These are phyloP conservation scores for Hypoxylon sp. DNA, from an alignment of 2,329 filamentous ascomycete species.

Conservation along the genomic window DNA sequence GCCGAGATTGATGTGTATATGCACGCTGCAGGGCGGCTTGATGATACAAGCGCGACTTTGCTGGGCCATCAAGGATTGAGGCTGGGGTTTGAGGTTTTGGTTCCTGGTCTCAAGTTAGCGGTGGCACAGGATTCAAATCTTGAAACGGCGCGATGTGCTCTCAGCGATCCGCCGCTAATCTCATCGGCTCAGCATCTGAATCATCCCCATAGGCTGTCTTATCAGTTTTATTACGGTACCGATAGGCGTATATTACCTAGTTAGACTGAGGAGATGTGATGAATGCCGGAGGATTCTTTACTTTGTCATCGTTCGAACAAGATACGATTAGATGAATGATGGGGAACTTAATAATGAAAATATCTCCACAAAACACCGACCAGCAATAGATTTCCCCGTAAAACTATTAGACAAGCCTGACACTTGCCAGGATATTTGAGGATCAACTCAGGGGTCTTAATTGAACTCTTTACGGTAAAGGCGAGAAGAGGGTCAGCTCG, in stretches of 20 bases:
- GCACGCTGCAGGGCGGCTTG: conserved; percentile 33
- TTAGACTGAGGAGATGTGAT: conserved; percentile 3
- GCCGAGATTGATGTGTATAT: conserved; percentile 34
- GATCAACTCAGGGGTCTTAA: conserved; percentile 39
- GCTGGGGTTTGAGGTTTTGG: conserved; percentile 25
- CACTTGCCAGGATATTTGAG: conserved; percentile 19
- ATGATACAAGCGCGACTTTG: conserved; percentile 33
- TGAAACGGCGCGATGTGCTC: conserved; percentile 45
- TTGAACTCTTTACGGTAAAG: conserved; percentile 18
- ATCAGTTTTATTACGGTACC: conserved; percentile 25
- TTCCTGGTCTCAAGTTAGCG: conserved; percentile 31
- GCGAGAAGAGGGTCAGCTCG: conserved; percentile 5
- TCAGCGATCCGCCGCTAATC: conserved; percentile 45
- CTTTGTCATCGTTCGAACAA: conserved; percentile 8
- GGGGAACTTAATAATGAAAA: conserved; percentile 14
- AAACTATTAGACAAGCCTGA: conserved; percentile 16
- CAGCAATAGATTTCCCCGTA: conserved; percentile 10
- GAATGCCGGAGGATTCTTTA: conserved; percentile 17
- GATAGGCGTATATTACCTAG: conserved; percentile 3
- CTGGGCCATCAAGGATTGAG: conserved; percentile 18
- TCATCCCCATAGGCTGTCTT: not conserved
- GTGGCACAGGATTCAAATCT: conserved; percentile 41
- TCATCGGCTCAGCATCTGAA: conserved; percentile 31
- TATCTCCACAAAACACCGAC: conserved; percentile 9
- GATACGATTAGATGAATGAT: conserved; percentile 24